Percentiles rank a stretch among this genome's conserved stretches.
Evolutionary conservation across 73 alveolate species (phyloP).

Genomic region (Paramecium primaurelia): DNA sequence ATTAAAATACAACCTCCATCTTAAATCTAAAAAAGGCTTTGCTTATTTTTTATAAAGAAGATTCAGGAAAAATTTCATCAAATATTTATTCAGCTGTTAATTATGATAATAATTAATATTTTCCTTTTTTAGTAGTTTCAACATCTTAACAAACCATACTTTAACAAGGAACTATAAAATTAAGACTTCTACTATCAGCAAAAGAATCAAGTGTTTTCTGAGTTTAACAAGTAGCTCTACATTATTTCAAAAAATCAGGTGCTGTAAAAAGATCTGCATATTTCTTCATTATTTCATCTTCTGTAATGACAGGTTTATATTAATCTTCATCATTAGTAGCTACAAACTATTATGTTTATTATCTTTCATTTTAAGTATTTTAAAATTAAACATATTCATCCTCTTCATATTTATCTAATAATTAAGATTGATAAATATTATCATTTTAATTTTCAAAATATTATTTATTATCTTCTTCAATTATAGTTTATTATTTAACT

Average conservation of each 20-base stretch:
- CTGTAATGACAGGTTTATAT: not conserved
- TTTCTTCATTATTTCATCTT: constrained; percentile 47
- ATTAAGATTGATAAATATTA: not conserved
- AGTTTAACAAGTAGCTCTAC: constrained; percentile 35
- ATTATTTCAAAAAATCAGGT: constrained; percentile 25
- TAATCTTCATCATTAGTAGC: not conserved
- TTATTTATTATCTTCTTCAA: not conserved
- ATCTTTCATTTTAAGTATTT: not conserved
- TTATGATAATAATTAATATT: not conserved
- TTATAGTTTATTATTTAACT: not conserved
- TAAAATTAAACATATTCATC: not conserved
- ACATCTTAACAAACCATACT: not conserved
- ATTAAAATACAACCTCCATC: constrained; percentile 10
- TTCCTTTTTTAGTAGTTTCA: not conserved
- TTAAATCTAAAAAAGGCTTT: constrained; percentile 13
- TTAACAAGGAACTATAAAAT: constrained; percentile 15
- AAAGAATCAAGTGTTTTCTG: not conserved
- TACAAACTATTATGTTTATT: not conserved
- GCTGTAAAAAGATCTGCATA: constrained; percentile 46
- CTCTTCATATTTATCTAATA: not conserved
- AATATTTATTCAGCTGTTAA: constrained; percentile 24
- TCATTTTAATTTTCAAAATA: not conserved
- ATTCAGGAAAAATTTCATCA: constrained; percentile 3
- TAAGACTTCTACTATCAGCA: not conserved
- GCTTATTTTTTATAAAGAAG: not conserved